Base-by-base conservation (phyloP, 169 alveolate species). In the Plasmodium vivax region DNA sequence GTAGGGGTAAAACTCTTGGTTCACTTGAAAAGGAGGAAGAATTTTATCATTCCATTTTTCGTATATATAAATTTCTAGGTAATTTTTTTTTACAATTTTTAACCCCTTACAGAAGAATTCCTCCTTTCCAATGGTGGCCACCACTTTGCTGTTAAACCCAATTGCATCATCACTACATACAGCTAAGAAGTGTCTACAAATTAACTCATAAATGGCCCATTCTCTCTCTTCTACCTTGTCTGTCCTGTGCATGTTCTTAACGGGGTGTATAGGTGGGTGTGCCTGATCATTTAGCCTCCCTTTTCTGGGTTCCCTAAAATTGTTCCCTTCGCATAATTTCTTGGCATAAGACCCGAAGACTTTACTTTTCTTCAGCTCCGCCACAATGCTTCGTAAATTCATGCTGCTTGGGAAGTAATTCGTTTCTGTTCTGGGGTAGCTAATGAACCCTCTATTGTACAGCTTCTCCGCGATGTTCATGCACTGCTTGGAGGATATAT, bases 261-360 rank as follows among this genome's bases (percentile, higher is more conserved):
- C 99, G 1, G 99, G 99, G 95, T 99, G 99, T 41, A 99, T 99
- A 1, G 99, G 99, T 23, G 99, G 99, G 96, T 99, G 99, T 2
- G 99, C 99, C 84, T 98, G 97, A 95, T 99, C 99, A 96, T 99
- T 99, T 80, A 97, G 96, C 43, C 96, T 97, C 8, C 99, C 99
- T 93, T 96, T 97, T 80, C 98, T 93, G 10, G 99, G 72, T 93
- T 97, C 45, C 93, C 96, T 83, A 91, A 58, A 81, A 68, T 47
- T 7, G 80, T 79, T 47, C 19, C 51, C n/a, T 19, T 72, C 19
- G 3, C 10, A 23, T 95, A 98, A 92, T 47, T 95, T 95, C 12
- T 77, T 34, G 12, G 99, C 99, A 96, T 97, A 99, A 2, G 88
- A 96, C 32, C 99, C 99, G 97, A 99, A 99, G 72, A 84, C 95